Evolutionary conservation across 2,329 filamentous ascomycete species (phyloP).

Genomic region (Dissoconium aciculare): DNA sequence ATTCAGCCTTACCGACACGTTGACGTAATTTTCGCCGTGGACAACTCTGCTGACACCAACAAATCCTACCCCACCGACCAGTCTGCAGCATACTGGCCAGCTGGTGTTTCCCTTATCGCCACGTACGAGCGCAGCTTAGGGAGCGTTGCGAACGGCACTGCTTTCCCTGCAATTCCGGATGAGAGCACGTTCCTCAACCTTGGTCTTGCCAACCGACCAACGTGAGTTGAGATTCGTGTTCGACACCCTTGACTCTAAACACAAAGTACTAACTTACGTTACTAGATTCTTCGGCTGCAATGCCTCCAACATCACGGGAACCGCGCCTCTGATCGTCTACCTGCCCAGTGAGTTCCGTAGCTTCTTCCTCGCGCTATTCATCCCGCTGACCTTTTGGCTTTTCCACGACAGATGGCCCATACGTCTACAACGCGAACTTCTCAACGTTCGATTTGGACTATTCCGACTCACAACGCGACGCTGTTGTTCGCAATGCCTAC

Average conservation of each 20-base stretch:
- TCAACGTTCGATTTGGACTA: slow-evolving; percentile 60
- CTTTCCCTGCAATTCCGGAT: slow-evolving; percentile 59
- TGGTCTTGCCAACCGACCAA: slow-evolving; percentile 54
- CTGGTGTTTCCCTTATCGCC: slow-evolving; percentile 58
- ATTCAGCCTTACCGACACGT: slow-evolving; percentile 58
- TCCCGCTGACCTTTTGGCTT: slow-evolving; percentile 1
- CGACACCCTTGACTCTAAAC: too few species aligned
- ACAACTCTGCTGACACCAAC: slow-evolving; percentile 58
- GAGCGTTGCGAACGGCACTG: slow-evolving; percentile 47
- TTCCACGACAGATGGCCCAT: slow-evolving; percentile 29
- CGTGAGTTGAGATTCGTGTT: too few species aligned
- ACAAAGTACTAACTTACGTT: slow-evolving; percentile 1
- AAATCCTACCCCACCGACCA: slow-evolving; percentile 16
- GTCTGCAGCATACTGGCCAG: slow-evolving; percentile 49
- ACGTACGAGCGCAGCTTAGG: slow-evolving; percentile 55
- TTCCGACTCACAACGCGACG: slow-evolving; percentile 51
- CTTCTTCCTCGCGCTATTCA: slow-evolving; percentile 40
- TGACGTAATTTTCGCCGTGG: slow-evolving; percentile 69
- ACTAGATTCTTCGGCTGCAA: slow-evolving; percentile 60
- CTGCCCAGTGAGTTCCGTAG: slow-evolving; percentile 42
- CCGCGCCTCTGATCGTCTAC: slow-evolving; percentile 65
- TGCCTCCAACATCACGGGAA: slow-evolving; percentile 44
- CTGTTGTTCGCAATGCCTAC: slow-evolving; percentile 76
- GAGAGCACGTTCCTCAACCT: slow-evolving; percentile 65
- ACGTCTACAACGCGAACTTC: slow-evolving; percentile 60